A percentile compares a stretch with the other conserved stretches of the same genome.
Evolutionary conservation across 176 grass and related monocot species (phyloP).

Genomic region (Neostapfia colusana): DNA sequence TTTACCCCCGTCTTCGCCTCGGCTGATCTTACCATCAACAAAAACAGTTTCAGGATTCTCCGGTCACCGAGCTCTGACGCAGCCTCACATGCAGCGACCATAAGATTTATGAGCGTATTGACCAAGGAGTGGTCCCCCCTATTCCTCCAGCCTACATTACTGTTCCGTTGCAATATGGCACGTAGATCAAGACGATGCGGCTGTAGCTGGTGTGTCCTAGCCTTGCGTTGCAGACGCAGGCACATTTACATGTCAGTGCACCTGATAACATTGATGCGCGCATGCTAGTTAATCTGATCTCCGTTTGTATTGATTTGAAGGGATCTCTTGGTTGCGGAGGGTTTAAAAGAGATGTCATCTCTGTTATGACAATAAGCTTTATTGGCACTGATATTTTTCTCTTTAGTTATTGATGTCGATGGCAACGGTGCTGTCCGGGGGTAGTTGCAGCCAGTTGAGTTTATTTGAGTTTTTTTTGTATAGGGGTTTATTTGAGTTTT

Average conservation of each 20-base stretch:
- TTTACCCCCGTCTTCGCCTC: conserved; percentile 5
- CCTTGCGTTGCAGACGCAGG: not conserved
- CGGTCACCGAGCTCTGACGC: conserved; percentile 31
- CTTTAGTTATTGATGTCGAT: no score
- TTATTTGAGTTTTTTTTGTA: no score
- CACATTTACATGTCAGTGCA: not conserved
- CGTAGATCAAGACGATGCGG: conserved; percentile 11
- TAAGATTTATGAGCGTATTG: conserved; percentile 31
- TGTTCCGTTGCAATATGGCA: conserved; percentile 18
- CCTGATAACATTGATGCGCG: conserved; percentile 15
- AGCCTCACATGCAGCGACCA: conserved; percentile 42
- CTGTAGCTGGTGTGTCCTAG: conserved; percentile 5
- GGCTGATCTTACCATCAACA: conserved; percentile 8
- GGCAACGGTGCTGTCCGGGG: no score
- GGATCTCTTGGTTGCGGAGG: no score
- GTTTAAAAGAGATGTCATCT: no score
- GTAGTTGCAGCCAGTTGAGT: no score
- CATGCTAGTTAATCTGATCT: no score
- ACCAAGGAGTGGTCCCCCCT: conserved; percentile 37
- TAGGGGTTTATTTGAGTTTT: no score
- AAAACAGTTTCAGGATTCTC: conserved; percentile 19
- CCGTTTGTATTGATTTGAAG: no score
- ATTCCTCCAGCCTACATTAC: not conserved
- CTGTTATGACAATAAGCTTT: no score
- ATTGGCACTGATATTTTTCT: no score